A percentile compares a stretch with the other conserved stretches of the same genome.
phyloP scores from a whole-genome alignment of 1,284 basidiomycete genomes.

The Neolentinus lepideus region DNA sequence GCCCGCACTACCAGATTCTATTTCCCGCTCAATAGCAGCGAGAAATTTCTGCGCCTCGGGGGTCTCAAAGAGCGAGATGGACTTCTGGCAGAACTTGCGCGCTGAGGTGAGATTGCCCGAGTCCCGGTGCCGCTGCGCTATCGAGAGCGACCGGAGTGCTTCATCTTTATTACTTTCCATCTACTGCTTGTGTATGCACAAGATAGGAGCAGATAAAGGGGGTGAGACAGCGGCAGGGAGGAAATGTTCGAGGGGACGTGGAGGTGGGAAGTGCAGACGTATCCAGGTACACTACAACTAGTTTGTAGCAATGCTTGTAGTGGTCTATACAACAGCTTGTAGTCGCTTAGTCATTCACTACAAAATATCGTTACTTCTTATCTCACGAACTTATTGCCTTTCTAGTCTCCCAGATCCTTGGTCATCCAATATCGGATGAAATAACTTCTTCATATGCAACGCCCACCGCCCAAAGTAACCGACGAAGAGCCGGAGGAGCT shows the following conservation, averaged over 20 bases:
- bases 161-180: conserved; percentile 93
- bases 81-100: conserved; percentile 89
- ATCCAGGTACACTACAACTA: not conserved
- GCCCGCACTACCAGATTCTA: conserved; percentile 23
- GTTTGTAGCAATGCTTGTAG: not conserved
- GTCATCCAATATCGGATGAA: not conserved
- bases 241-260: not conserved
- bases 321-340: not conserved
- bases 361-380: conserved; percentile 2
- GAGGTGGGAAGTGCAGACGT: not conserved
- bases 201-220: not conserved
- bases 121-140: conserved; percentile 70
- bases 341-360: not conserved
- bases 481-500: conserved; percentile 25
- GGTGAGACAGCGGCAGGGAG: not conserved
- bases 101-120: conserved; percentile 72
- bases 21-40: conserved; percentile 42
- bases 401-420: not conserved
- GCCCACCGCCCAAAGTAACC: not conserved
- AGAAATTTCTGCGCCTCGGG: conserved; percentile 71
- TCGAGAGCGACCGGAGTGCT: conserved; percentile 71
- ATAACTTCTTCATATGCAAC: not conserved
- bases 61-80: conserved; percentile 78
- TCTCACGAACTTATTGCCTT: not conserved
- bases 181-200: not conserved